Base-by-base conservation (phyloP, 768 basidiomycete species). In the Lanmaoa pseudosensibilis region DNA sequence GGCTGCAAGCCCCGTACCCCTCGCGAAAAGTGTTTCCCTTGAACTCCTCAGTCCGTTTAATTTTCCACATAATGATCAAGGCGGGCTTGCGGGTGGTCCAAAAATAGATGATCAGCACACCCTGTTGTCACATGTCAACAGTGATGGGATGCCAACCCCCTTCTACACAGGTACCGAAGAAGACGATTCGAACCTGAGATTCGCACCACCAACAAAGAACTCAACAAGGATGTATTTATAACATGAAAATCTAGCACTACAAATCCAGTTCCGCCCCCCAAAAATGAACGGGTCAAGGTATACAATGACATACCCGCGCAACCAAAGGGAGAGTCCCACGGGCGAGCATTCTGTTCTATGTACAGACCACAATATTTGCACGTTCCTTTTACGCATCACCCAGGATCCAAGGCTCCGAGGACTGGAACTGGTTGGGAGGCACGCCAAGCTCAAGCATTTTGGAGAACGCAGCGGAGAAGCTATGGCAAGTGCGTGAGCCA, bases 381-480 rank as follows among this genome's bases (percentile, higher is more conserved):
- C 9, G 13, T 12, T 16, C 27, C 71, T 84, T 83, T 50, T 44
- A 69, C 7, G 58, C 58, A 23, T 66, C 58, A 18, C 65, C 67
- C 81, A 97, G 70, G 60, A 74, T 71, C 93, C 92, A 96, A 15
- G 86, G 84, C 65, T 94, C 90, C 23, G 83, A 67, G 32, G 82
- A 59, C 47, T 78, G 83, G 66, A 87, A 92, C 73, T 98, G 96
- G 55, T 82, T 69, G 15, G 78, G 73, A 43, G 96, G 96, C 10
- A 98, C 93, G 62, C 96, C 96, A 51, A 98, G 88, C 77, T 98
- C 96, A 61, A 98, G 85, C 46, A 98, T 83, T 60, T 82, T 86
- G 41, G 83, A 66, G 55, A 94, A 83, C 25, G 81, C 91, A 40
- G 78, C 79, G 47, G 94, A 83, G 80, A 98, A 98, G 75, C 94